Conservation (phyloP, 495 filamentous ascomycete genomes). For the Durotheca rogersii region DNA sequence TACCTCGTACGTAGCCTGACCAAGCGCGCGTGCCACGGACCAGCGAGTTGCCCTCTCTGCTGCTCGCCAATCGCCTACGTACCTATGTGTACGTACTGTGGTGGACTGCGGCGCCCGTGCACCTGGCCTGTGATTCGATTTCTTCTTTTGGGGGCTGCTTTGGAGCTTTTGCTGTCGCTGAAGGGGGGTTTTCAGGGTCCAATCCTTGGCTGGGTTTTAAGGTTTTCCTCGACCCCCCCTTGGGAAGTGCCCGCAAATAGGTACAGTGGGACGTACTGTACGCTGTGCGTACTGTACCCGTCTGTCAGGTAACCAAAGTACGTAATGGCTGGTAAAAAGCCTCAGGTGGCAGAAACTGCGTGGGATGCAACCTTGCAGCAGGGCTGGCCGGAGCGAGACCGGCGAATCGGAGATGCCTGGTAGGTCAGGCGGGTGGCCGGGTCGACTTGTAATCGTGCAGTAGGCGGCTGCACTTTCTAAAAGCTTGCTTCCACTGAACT, state of each 20-base stretch:
- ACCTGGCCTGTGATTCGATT: no score
- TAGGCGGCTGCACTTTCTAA: slow-evolving; percentile 15
- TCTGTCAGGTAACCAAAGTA: no score
- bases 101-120: no score
- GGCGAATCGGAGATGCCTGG: slow-evolving; percentile 30
- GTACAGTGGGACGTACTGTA: slow-evolving; percentile 8
- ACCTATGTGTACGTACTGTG: no score
- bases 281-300: slow-evolving; percentile 2
- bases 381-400: slow-evolving; percentile 20
- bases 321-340: slow-evolving; percentile 19
- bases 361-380: no score
- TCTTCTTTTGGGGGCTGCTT: no score
- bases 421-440: slow-evolving; percentile 12
- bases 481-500: not conserved
- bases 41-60: no score
- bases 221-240: slow-evolving; percentile 30
- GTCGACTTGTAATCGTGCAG: slow-evolving; percentile 24
- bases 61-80: no score
- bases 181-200: slow-evolving; percentile 29
- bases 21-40: no score
- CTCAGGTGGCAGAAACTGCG: no score
- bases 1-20: no score
- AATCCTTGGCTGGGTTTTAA: slow-evolving; percentile 30
- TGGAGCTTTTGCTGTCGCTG: no score
- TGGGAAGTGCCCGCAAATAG: slow-evolving; percentile 1